phyloP scores from a whole-genome alignment of 352 stramenopile genomes.

The Peronospora farinosa region DNA sequence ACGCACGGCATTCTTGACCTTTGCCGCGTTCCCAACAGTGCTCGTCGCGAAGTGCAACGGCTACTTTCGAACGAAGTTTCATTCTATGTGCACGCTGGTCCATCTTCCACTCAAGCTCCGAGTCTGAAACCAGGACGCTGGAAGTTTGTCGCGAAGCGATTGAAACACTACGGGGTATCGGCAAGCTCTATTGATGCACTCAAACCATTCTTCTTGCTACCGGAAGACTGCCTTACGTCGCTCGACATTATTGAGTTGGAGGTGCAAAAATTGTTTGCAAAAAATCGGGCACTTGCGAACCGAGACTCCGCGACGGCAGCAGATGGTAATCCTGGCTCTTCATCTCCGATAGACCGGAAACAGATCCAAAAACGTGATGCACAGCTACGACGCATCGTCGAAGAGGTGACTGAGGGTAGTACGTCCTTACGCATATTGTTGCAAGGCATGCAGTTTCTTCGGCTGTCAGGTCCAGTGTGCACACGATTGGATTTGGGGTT shows the following conservation, averaged over 20 bases:
- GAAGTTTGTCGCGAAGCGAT: slow-evolving; percentile 68
- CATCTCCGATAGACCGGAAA: slow-evolving; percentile 31
- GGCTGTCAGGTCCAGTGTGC: slow-evolving; percentile 50
- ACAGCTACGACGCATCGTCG: slow-evolving; percentile 53
- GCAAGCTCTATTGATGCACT: slow-evolving; percentile 47
- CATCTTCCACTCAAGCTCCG: slow-evolving; percentile 50
- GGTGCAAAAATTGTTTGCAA: slow-evolving; percentile 52
- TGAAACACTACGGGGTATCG: slow-evolving; percentile 54
- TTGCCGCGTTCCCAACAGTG: slow-evolving; percentile 43
- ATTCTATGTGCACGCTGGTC: slow-evolving; percentile 51
- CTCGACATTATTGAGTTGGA: slow-evolving; percentile 65
- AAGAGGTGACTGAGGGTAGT: slow-evolving; percentile 67
- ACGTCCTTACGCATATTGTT: slow-evolving; percentile 56
- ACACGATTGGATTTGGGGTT: slow-evolving; percentile 68
- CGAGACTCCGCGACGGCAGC: slow-evolving; percentile 16
- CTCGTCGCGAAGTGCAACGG: slow-evolving; percentile 63
- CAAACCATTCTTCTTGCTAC: slow-evolving; percentile 71
- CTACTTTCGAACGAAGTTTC: slow-evolving; percentile 74
- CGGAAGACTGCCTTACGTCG: slow-evolving; percentile 51
- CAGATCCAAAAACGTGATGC: slow-evolving; percentile 63
- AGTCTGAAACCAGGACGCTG: slow-evolving; percentile 59
- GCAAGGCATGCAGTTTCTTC: slow-evolving; percentile 66
- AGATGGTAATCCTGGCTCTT: slow-evolving; percentile 12
- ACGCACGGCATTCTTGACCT: slow-evolving; percentile 66
- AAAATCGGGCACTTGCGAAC: slow-evolving; percentile 25